A percentile compares a stretch with the other conserved stretches of the same genome.
Conservation (phyloP, 73 alveolate genomes). For the Paramecium sexaurelia region DNA sequence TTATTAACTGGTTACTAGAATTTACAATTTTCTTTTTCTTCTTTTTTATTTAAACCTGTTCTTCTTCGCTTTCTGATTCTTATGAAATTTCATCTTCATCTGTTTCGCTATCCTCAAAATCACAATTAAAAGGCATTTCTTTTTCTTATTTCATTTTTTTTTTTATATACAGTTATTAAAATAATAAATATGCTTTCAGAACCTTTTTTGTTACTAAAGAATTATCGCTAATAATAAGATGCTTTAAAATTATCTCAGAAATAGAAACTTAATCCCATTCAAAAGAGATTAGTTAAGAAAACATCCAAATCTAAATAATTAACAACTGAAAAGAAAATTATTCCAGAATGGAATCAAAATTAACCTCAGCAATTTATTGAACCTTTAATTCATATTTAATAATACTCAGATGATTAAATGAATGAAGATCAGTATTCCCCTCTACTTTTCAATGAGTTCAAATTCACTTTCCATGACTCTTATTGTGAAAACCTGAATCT, state of each 20-base stretch:
- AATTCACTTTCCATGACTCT: neutral
- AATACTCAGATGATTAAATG: neutral
- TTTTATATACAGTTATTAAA: constrained; percentile 14
- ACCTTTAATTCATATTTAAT: neutral
- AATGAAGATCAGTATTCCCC: neutral
- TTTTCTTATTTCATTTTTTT: neutral
- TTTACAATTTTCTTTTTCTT: constrained; percentile 8
- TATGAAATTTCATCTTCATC: neutral
- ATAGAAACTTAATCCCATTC: neutral
- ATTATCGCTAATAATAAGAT: neutral
- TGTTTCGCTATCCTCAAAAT: constrained; percentile 35
- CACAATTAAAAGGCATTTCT: constrained; percentile 42
- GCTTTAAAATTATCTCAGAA: neutral
- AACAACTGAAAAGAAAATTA: neutral
- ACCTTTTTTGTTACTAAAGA: neutral
- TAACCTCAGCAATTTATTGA: neutral
- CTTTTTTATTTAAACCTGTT: neutral
- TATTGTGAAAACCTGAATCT: neutral
- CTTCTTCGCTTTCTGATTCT: constrained; percentile 33
- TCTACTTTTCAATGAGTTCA: neutral
- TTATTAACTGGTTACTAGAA: neutral
- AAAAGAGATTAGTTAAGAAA: neutral
- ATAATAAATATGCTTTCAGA: neutral
- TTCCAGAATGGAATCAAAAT: neutral
- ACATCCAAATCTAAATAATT: neutral